phyloP scores from a whole-genome alignment of 176 grass and related monocot genomes.

The Juncus effusus region DNA sequence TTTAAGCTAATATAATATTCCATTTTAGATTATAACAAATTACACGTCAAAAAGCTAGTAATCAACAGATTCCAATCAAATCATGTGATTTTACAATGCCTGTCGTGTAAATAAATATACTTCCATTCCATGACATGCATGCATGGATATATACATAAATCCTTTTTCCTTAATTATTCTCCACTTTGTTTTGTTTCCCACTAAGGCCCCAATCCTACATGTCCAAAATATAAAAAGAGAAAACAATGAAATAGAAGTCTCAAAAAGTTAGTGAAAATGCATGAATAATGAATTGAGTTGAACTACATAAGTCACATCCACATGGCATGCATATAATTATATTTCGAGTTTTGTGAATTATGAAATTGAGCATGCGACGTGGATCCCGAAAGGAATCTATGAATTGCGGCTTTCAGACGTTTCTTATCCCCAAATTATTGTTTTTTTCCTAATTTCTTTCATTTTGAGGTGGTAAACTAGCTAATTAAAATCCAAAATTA shows the following conservation, averaged over 20 bases:
- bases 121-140: conserved; percentile 16
- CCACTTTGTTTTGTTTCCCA: conserved; percentile 34
- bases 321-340: conserved; percentile 20
- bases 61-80: background rate
- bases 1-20: too few species aligned
- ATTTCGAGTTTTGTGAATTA: conserved; percentile 14
- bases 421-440: background rate
- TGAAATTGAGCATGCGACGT: conserved; percentile 22
- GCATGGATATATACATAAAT: conserved; percentile 14
- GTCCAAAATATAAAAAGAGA: conserved; percentile 13
- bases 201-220: conserved; percentile 31
- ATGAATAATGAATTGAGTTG: background rate
- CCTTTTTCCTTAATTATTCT: conserved; percentile 29
- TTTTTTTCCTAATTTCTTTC: background rate
- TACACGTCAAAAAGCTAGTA: too few species aligned
- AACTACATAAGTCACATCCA: conserved; percentile 5
- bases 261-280: background rate
- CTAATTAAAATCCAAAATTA: conserved; percentile 9
- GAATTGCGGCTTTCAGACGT: conserved; percentile 26
- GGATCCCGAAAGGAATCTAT: conserved; percentile 24
- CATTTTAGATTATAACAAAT: too few species aligned
- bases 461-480: background rate
- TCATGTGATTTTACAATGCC: conserved; percentile 21
- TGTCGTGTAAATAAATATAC: conserved; percentile 10
- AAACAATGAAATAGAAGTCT: background rate